phyloP scores from a whole-genome alignment of 1,139 yeast species.

The Eremothecium cymbalariae region DNA sequence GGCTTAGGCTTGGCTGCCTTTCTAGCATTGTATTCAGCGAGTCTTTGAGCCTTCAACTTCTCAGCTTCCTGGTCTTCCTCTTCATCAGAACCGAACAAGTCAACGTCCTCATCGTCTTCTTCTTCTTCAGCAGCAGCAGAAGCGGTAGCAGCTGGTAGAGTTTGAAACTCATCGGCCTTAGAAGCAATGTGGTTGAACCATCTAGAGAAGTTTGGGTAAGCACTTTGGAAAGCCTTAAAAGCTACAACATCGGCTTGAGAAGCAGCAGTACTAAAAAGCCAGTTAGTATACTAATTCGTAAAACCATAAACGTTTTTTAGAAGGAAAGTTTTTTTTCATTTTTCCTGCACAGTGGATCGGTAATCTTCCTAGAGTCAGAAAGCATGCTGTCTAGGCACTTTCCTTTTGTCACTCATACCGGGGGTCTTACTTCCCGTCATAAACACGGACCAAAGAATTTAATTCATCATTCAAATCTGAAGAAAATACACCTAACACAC shows the following conservation, averaged over 20 bases:
- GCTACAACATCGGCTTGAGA: constrained; percentile 94
- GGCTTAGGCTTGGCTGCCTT: constrained; percentile 97
- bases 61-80: constrained; percentile 96
- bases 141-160: constrained; percentile 76
- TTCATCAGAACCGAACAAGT: constrained; percentile 89
- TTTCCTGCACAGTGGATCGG: background rate
- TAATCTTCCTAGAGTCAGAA: too few species aligned
- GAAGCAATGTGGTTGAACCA: constrained; percentile 98
- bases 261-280: constrained; percentile 54
- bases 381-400: constrained; percentile 14
- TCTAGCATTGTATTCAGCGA: constrained; percentile 95
- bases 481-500: too few species aligned
- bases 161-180: constrained; percentile 72
- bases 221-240: constrained; percentile 88
- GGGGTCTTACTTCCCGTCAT: constrained; percentile 92
- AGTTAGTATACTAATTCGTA: constrained; percentile 29
- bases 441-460: constrained; percentile 87
- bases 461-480: constrained; percentile 49
- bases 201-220: constrained; percentile 93
- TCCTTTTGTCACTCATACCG: constrained; percentile 59
- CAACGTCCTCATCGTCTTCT: constrained; percentile 80
- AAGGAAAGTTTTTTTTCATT: background rate
- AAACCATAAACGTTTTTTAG: constrained; percentile 6
- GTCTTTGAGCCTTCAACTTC: constrained; percentile 91
- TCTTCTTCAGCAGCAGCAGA: constrained; percentile 51